Conservation (phyloP, 2,329 filamentous ascomycete genomes). For the Botrytis byssoidea region DNA sequence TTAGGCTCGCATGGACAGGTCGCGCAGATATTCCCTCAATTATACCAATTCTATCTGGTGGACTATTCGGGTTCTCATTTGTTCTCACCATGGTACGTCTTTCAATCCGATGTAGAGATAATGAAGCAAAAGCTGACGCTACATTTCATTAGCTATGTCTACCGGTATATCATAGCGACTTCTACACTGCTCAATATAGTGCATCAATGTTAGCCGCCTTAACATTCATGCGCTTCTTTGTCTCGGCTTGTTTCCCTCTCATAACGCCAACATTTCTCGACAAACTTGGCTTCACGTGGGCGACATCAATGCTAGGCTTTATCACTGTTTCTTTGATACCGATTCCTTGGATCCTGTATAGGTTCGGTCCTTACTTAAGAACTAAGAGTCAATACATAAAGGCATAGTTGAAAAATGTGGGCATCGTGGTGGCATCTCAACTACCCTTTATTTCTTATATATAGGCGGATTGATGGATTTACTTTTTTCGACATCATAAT, state of each 20-base stretch:
- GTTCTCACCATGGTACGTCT: slow-evolving; percentile 54
- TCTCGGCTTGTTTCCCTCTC: slow-evolving; percentile 36
- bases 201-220: slow-evolving; percentile 13
- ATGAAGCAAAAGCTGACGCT: background rate
- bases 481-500: background rate
- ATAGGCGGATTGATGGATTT: background rate
- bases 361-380: slow-evolving; percentile 40
- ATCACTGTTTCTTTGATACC: slow-evolving; percentile 44
- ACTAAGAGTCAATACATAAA: slow-evolving; percentile 36
- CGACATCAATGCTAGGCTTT: slow-evolving; percentile 45
- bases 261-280: slow-evolving; percentile 49
- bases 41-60: slow-evolving; percentile 33
- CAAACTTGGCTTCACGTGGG: slow-evolving; percentile 44
- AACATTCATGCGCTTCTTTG: slow-evolving; percentile 27
- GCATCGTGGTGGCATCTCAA: background rate
- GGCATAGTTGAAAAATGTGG: background rate
- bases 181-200: slow-evolving; percentile 15
- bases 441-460: background rate
- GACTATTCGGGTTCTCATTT: slow-evolving; percentile 57
- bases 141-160: background rate
- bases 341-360: slow-evolving; percentile 47
- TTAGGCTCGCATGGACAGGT: slow-evolving; percentile 30
- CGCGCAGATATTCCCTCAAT: slow-evolving; percentile 34
- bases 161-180: slow-evolving; percentile 15
- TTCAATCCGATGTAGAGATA: fast-evolving